phyloP scores from a whole-genome alignment of 306 rosid genomes.

The Acacia acuminata region DNA sequence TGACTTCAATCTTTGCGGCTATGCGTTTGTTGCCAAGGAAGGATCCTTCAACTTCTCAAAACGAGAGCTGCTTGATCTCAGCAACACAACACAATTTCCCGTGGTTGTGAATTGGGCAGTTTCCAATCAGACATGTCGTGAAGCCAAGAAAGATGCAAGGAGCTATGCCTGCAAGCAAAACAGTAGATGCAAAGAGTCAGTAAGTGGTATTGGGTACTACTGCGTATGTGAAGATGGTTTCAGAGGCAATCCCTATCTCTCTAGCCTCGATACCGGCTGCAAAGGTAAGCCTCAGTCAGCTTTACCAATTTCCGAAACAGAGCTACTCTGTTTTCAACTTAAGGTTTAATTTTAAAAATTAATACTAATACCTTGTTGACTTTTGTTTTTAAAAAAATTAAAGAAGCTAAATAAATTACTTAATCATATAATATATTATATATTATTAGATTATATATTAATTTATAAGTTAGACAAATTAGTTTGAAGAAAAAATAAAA shows the following conservation, averaged over 20 bases:
- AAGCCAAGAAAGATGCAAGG: neutral
- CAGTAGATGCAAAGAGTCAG: neutral
- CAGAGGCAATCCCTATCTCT: conserved; percentile 36
- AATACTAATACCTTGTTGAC: no score
- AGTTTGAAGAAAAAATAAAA: no score
- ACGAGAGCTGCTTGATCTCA: neutral
- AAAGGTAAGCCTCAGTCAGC: neutral
- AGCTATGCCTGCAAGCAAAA: conserved; percentile 15
- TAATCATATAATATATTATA: no score
- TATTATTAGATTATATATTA: no score
- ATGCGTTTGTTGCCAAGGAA: conserved; percentile 31
- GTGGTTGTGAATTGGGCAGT: conserved; percentile 49
- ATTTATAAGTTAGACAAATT: no score
- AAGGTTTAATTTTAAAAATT: no score
- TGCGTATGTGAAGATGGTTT: conserved; percentile 33
- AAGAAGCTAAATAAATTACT: no score
- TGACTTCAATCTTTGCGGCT: conserved; percentile 36
- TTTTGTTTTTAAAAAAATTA: no score
- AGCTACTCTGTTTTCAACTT: no score
- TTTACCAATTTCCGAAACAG: no score
- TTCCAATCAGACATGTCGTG: conserved; percentile 27
- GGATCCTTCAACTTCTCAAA: conserved; percentile 13
- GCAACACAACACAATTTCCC: neutral
- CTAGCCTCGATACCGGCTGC: conserved; percentile 8
- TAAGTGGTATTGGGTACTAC: conserved; percentile 19